A percentile compares a stretch with the other conserved stretches of the same genome.
phyloP scores from a whole-genome alignment of 2,329 filamentous ascomycete genomes.

The Xylaria sp. region DNA sequence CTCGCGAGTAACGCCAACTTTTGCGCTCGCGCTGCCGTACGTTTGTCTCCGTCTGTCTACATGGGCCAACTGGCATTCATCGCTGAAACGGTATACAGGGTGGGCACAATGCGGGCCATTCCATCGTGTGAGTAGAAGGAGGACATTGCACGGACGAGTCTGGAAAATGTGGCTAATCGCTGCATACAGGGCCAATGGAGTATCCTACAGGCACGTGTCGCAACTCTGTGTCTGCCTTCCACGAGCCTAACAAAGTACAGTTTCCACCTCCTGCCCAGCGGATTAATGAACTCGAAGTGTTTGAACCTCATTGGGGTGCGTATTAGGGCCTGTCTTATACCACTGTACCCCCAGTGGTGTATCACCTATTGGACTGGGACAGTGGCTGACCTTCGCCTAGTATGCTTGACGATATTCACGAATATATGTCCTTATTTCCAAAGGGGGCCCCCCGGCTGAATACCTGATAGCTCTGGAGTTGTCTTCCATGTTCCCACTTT shows the following conservation, averaged over 20 bases:
- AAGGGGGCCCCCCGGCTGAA: not conserved
- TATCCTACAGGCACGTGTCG: slow-evolving; percentile 6
- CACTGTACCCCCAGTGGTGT: not conserved
- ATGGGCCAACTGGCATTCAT: not conserved
- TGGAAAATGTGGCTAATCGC: not conserved
- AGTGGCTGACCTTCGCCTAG: not conserved
- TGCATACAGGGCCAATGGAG: slow-evolving; percentile 1
- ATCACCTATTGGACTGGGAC: not conserved
- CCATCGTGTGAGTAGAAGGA: slow-evolving; percentile 3
- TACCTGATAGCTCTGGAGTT: slow-evolving; percentile 3
- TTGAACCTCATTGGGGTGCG: slow-evolving; percentile 56
- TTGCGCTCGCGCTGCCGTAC: slow-evolving; percentile 12
- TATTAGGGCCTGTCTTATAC: not conserved
- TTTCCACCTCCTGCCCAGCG: slow-evolving; percentile 54
- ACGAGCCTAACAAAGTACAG: slow-evolving; percentile 39
- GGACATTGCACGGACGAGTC: not conserved
- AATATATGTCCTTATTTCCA: not conserved
- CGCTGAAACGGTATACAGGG: slow-evolving; percentile 1
- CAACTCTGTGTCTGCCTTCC: not conserved
- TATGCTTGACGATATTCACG: not conserved
- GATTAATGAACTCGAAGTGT: slow-evolving; percentile 59
- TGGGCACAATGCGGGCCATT: slow-evolving; percentile 17
- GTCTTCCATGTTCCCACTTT: slow-evolving; percentile 12
- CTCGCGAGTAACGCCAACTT: slow-evolving; percentile 8
- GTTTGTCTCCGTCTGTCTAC: not conserved